A percentile compares a stretch with the other conserved stretches of the same genome.
phyloP scores from a whole-genome alignment of 176 grass and related monocot genomes.

The Raddia guianensis region DNA sequence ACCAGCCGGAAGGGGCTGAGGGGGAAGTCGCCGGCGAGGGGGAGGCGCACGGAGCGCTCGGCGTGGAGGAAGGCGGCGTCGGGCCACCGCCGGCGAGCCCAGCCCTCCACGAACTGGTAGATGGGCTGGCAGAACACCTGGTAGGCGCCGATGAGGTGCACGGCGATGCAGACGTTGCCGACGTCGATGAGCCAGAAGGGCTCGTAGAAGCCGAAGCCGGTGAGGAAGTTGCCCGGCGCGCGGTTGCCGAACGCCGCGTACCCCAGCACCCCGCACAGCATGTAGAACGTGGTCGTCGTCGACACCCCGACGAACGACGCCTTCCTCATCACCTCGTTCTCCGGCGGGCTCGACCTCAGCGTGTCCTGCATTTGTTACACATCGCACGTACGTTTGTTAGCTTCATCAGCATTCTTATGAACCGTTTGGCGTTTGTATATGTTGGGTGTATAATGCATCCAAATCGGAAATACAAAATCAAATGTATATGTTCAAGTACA shows the following conservation, averaged over 20 bases:
- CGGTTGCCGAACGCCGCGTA: constrained; percentile 90
- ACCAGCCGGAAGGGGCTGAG: constrained; percentile 64
- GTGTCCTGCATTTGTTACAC: constrained; percentile 58
- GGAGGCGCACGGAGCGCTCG: constrained; percentile 48
- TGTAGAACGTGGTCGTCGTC: constrained; percentile 88
- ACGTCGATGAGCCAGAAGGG: constrained; percentile 96
- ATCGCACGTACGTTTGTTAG: background rate
- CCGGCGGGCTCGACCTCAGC: constrained; percentile 74
- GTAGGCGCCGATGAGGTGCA: constrained; percentile 94
- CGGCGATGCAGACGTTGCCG: constrained; percentile 79
- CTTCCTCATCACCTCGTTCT: constrained; percentile 96
- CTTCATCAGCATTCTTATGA: too few relatives aligned
- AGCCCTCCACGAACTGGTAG: constrained; percentile 67
- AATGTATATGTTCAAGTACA: too few relatives aligned
- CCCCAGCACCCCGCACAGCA: constrained; percentile 77
- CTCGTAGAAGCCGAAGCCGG: constrained; percentile 93
- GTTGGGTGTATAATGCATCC: too few relatives aligned
- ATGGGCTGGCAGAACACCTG: constrained; percentile 97
- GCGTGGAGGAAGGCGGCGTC: constrained; percentile 47
- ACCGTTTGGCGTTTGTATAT: too few relatives aligned
- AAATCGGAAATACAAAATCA: background rate
- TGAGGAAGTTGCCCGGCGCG: constrained; percentile 92
- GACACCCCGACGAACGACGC: constrained; percentile 76
- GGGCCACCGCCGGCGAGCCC: constrained; percentile 47
- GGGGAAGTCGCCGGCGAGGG: constrained; percentile 42